Evolutionary conservation across 306 rosid genomes (phyloP), one percentile per base, ranked within the genome.

Genomic region (barrel medic (Medicago truncatula)): DNA sequence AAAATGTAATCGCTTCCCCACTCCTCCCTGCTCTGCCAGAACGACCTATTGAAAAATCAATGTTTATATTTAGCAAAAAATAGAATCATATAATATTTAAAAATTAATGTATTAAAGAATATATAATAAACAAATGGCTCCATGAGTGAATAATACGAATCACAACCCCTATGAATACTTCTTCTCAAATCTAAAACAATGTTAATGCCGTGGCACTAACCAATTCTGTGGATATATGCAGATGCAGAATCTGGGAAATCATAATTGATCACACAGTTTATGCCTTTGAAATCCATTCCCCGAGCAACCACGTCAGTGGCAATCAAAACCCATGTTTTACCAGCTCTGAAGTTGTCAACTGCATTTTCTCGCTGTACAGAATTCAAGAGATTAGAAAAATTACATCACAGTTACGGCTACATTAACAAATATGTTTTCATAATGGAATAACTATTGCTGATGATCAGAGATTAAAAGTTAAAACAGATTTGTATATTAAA

Each of bases 241-340:
- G 93, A 41, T 17, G 96, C 87, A 72, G 97, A 95, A 85, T 95
- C 96, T 58, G 99, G 99, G 76, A 95, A 95, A 79, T 95, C 99
- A 63, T 90, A 95, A 75, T 95, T 95, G 79, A 95, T 88, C 71
- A 95, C 97, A 43, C 93, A 89, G 82, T 92, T 90, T 76, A 95
- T 86, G 23, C 90, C 97, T 86, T 95, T 92, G 84, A 95, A 95
- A 86, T 95, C 97, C 97, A 95, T 92, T 70, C 99, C 99, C 52
- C 97, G 91, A 47, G 99, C 97, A 85, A 95, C 91, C 60, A 95
- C 96, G 70, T 95, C 99, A 64, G 97, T 95, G 70, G 97, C 97
- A 82, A 95, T 92, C 76, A 95, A 85, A 80, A 95, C 96, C 99
- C 99, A 95, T 47, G 97, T 87, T 81, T 92, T 90, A 23, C 99